Conservation (phyloP, 495 filamentous ascomycete species). For the Aeminium ludgeri region DNA sequence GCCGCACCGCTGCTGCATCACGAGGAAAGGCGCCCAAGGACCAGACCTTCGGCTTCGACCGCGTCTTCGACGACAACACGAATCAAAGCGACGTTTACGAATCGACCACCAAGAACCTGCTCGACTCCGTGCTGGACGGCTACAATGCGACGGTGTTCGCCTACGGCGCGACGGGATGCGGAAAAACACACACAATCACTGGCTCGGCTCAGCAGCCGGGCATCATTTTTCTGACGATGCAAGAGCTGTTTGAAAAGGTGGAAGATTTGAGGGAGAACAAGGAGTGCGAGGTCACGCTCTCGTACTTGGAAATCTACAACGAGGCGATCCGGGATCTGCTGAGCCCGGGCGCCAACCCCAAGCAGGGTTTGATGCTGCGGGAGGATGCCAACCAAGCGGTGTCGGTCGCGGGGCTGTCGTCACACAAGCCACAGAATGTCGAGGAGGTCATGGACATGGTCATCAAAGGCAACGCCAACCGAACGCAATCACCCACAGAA, state of each 20-base stretch:
- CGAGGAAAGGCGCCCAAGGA: slow-evolving; percentile 90
- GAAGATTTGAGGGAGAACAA: slow-evolving; percentile 72
- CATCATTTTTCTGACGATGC: slow-evolving; percentile 98
- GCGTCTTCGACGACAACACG: slow-evolving; percentile 91
- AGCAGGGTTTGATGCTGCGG: slow-evolving; percentile 76
- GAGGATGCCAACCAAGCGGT: slow-evolving; percentile 92
- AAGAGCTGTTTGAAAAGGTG: slow-evolving; percentile 93
- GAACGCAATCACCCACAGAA: slow-evolving; percentile 93
- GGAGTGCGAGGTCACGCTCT: slow-evolving; percentile 74
- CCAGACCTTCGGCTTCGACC: slow-evolving; percentile 92
- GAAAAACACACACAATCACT: slow-evolving; percentile 90
- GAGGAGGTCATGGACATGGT: slow-evolving; percentile 99
- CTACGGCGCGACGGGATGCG: slow-evolving; percentile 94
- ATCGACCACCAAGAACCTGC: slow-evolving; percentile 67
- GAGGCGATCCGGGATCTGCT: slow-evolving; percentile 95
- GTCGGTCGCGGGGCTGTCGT: slow-evolving; percentile 79
- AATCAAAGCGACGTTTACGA: slow-evolving; percentile 92
- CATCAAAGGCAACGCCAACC: slow-evolving; percentile 78
- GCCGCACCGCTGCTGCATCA: slow-evolving; percentile 63
- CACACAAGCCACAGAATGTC: slow-evolving; percentile 68
- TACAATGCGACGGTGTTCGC: slow-evolving; percentile 99
- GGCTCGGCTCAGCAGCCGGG: slow-evolving; percentile 86
- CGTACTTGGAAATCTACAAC: slow-evolving; percentile 98
- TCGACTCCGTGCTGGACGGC: slow-evolving; percentile 90
- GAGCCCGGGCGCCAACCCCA: slow-evolving; percentile 59